Conservation (phyloP, 2,329 filamentous ascomycete species). For the Aspergillus sp. region DNA sequence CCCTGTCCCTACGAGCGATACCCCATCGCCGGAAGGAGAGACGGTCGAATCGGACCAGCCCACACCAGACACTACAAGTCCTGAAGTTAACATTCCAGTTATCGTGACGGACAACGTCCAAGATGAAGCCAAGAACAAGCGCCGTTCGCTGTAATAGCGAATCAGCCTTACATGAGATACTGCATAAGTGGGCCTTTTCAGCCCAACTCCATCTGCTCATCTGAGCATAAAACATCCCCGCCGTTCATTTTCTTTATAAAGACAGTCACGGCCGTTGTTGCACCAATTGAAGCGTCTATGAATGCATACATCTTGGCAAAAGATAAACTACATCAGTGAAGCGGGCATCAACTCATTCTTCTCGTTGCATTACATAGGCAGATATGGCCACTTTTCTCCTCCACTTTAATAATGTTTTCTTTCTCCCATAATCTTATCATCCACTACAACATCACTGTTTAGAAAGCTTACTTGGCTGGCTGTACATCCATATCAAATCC, state of each 20-base stretch:
- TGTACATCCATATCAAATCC: no score
- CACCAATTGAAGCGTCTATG: background rate
- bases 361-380: background rate
- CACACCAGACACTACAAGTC: background rate
- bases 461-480: no score
- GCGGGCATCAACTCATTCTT: background rate
- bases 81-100: slow-evolving; percentile 16
- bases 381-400: background rate
- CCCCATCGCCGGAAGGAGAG: background rate
- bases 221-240: background rate
- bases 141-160: background rate
- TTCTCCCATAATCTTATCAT: background rate
- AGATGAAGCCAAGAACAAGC: slow-evolving; percentile 1
- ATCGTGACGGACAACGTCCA: slow-evolving; percentile 19
- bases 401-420: background rate
- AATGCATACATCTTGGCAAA: background rate
- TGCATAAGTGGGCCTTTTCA: background rate
- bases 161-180: background rate
- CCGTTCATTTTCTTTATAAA: background rate
- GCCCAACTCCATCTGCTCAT: background rate
- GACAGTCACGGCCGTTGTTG: background rate
- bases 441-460: background rate
- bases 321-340: background rate
- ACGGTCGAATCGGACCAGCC: background rate
- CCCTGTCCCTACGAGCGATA: background rate